Conservation (phyloP, 768 basidiomycete genomes). For the Hemileccinum rubropunctum region DNA sequence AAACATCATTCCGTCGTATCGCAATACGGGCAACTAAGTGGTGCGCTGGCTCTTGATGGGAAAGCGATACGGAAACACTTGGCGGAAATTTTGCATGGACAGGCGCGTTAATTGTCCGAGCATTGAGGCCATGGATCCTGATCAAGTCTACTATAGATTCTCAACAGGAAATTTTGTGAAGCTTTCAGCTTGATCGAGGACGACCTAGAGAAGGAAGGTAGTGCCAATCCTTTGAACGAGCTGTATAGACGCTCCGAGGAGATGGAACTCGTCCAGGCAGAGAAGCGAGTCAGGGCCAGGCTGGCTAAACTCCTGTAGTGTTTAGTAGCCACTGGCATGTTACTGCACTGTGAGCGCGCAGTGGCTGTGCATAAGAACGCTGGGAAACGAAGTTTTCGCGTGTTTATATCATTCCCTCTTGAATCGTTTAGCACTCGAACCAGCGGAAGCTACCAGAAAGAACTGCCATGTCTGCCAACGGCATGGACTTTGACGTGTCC, state of each 20-base stretch:
- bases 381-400: constrained; percentile 34
- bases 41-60: constrained; percentile 55
- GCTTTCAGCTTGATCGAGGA: constrained; percentile 55
- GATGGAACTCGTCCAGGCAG: constrained; percentile 54
- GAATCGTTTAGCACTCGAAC: constrained; percentile 11
- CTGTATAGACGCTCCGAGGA: constrained; percentile 50
- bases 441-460: constrained; percentile 6
- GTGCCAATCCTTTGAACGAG: constrained; percentile 51
- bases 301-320: constrained; percentile 40
- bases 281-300: constrained; percentile 54
- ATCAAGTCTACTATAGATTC: constrained; percentile 37
- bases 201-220: constrained; percentile 54
- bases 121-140: background rate
- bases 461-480: constrained; percentile 44
- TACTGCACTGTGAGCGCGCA: background rate
- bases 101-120: constrained; percentile 31
- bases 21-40: constrained; percentile 60
- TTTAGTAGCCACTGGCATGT: background rate
- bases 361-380: constrained; percentile 27
- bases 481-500: constrained; percentile 63
- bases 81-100: constrained; percentile 56
- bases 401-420: constrained; percentile 26
- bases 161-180: constrained; percentile 57
- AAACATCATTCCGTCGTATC: constrained; percentile 62
- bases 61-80: constrained; percentile 49